Evolutionary conservation across 2,329 filamentous ascomycete genomes (phyloP), one percentile per base, ranked within the genome.

Genomic region (Diaporthe caulivora): DNA sequence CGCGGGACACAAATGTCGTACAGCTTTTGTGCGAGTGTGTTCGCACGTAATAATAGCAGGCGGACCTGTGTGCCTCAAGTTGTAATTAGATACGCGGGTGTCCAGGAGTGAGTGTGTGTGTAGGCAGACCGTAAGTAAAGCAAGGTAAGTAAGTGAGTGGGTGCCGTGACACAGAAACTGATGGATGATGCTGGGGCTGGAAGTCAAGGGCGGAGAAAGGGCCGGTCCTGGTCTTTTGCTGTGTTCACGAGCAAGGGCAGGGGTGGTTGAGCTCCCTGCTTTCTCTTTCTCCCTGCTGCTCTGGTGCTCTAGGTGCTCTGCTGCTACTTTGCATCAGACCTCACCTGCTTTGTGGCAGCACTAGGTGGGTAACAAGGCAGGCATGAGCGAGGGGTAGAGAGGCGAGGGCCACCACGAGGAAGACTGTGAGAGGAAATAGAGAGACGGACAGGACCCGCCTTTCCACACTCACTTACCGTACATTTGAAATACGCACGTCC

Each of bases 171-270:
- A 53, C 62, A 67, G 42, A 53, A 40, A n/a, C 37, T 40, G 47
- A 67, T 37, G 62, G 44, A 65, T 29, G 62, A 65, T 40, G 62
- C 62, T 13, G 62, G 62, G 62, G 62, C 62, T 67, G 47, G 62
- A 53, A 53, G 21, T 67, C n/a, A n/a, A 67, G 62, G 62, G 37
- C 31, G 31, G 17, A 37, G 34, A 53, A 53, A 40, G 31, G 62
- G 62, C 62, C 62, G 62, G 47, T 53, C 62, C 47, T 67, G 31
- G 62, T 53, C 62, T 24, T 53, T n/a, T 64, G 60, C 60, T 40
- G 11, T 67, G 62, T 53, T 65, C 44, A 65, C 29, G 44, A 18
- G 47, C 47, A 53, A 24, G 62, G 62, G 62, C 62, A 67, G 62
- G 62, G 62, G 47, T 53, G 31, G 47, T 18, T 21, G 53, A 37